phyloP scores from a whole-genome alignment of 73 alveolate genomes.

The Stentor coeruleus region DNA sequence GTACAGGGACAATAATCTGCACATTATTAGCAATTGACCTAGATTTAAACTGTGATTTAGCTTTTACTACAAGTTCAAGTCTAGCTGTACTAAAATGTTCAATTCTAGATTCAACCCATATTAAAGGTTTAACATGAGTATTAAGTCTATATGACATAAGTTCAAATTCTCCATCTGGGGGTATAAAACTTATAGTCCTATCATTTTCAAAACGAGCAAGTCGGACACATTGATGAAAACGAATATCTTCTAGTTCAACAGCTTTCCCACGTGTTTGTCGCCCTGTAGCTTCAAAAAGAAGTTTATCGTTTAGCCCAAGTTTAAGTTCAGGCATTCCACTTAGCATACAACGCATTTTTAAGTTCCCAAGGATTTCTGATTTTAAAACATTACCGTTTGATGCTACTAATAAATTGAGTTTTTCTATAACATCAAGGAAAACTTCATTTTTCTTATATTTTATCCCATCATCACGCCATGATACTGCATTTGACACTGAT shows the following conservation, averaged over 20 bases:
- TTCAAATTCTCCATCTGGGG: conserved; percentile 99
- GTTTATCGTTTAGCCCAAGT: conserved; percentile 96
- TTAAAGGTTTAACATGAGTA: conserved; percentile 75
- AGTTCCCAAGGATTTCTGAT: conserved; percentile 83
- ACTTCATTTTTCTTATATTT: conserved; percentile 92
- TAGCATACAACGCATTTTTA: conserved; percentile 71
- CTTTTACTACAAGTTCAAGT: conserved; percentile 84
- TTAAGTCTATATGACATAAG: conserved; percentile 93
- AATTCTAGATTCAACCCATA: conserved; percentile 77
- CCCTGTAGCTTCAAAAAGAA: conserved; percentile 83
- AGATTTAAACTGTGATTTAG: conserved; percentile 89
- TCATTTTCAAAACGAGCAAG: conserved; percentile 82
- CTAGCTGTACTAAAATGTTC: conserved; percentile 53
- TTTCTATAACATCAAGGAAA: conserved; percentile 65
- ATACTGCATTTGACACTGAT: conserved; percentile 78
- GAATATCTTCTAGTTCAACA: conserved; percentile 91
- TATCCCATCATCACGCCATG: conserved; percentile 86
- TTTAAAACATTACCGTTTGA: conserved; percentile 81
- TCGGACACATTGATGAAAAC: conserved; percentile 92
- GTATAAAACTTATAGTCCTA: conserved; percentile 94
- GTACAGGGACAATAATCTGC: conserved; percentile 95
- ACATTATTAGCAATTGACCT: conserved; percentile 96
- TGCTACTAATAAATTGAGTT: conserved; percentile 66
- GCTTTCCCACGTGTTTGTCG: conserved; percentile 63
- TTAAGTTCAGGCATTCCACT: conserved; percentile 92